Evolutionary conservation across 331 rosid genomes (phyloP).

Genomic region (Quercus tomentella): DNA sequence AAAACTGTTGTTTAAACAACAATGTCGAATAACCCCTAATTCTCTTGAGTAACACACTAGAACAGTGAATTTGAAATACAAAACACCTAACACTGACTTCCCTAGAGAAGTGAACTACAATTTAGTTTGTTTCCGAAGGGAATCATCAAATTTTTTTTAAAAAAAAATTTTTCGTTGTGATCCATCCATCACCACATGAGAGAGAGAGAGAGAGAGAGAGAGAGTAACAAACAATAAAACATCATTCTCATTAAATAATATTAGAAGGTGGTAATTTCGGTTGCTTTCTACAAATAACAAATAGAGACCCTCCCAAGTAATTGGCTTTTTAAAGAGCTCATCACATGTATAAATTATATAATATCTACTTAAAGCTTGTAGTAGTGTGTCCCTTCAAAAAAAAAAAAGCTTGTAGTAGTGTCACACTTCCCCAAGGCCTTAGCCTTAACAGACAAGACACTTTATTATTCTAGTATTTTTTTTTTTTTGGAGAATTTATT

Average conservation of each 20-base stretch:
- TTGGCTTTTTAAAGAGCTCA: background rate
- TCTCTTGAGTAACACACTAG: background rate
- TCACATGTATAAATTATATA: background rate
- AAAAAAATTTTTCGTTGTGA: background rate
- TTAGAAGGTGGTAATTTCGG: background rate
- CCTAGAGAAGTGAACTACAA: background rate
- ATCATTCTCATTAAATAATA: background rate
- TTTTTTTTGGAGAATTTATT: background rate
- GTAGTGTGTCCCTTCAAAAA: too few relatives aligned
- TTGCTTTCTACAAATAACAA: slow-evolving; percentile 5
- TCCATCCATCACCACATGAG: background rate
- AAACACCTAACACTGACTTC: background rate
- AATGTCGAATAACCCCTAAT: background rate
- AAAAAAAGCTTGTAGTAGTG: background rate
- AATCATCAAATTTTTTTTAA: background rate
- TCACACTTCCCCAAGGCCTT: background rate
- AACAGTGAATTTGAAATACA: background rate
- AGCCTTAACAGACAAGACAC: background rate
- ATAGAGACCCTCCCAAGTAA: background rate
- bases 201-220: background rate
- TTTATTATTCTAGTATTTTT: too few relatives aligned
- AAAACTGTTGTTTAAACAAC: too few relatives aligned
- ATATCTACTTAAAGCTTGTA: background rate
- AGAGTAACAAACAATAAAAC: background rate
- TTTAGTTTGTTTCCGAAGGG: background rate